Base-by-base conservation (phyloP, 768 basidiomycete genomes). In the Tephrocybe sp. region DNA sequence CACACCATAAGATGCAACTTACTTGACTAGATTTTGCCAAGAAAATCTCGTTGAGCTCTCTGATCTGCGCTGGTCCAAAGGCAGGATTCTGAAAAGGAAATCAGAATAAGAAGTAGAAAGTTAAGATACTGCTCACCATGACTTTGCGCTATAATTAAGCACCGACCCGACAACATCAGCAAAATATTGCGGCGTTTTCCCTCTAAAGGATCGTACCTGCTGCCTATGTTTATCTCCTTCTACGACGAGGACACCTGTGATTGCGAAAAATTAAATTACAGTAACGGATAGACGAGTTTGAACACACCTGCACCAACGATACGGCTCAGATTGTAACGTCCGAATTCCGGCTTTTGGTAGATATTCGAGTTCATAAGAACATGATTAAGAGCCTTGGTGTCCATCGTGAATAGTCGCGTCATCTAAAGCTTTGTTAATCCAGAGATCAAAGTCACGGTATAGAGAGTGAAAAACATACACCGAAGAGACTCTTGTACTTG, bases 371-470 rank as follows among this genome's bases (percentile, higher is more conserved):
- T 81, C 52, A 74, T 72, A 8, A 91, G 69, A 40, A 92, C 70
- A 54, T 89, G 81, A 33, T 76, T 74, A 23, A 90, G 20, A 0
- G 85, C 87, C 22, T 78, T 78, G 0, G 79, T 68, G 58, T 90
- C 89, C 45, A 72, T 62, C 0, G 84, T 87, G 61, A 74, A 75
- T 9, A 89, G 63, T 5, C 77, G 72, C 23, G 57, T 62, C 49
- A 58, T 55, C 72, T 74, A 52, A 43, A 38, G 35, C 10, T n/a
- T n/a, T n/a, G 19, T 40, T 14, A 51, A 19, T 3, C 17, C 31
- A 9, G 32, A 33, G 8, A 20, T 39, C 20, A 5, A 16, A 12
- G 20, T 41, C 12, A 33, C 20, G 20, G n/a, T n/a, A n/a, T n/a
- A n/a, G 17, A 34, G 9, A 32, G 23, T 13, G 10, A 2, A 13